Base-by-base conservation (phyloP, 2,329 filamentous ascomycete species). In the Alternaria ethzedia region DNA sequence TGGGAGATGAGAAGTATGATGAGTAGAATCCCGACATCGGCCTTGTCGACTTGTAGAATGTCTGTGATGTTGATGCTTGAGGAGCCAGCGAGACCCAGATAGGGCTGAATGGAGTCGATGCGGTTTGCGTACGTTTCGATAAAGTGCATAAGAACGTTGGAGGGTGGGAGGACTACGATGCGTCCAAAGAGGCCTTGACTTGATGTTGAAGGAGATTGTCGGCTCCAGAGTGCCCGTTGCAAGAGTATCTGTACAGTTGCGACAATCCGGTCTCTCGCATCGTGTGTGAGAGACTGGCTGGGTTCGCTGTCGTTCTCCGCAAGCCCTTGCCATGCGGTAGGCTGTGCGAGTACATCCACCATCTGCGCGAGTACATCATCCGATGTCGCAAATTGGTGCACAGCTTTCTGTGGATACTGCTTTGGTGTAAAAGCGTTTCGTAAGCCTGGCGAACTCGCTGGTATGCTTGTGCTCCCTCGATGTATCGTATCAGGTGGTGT, bases 51-150 rank as follows among this genome's bases (percentile, higher is more conserved):
- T n/a, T 57, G 47, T 9, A 62, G 17, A 8, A 62, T 58, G 2
- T 62, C 54, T 36, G 57, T 47, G 3, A 62, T 43, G 7, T 58
- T 62, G 47, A 56, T 23, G 13, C 49, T 36, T 3, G 59, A 15
- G 8, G 46, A 62, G 13, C 59, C 59, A n/a, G 59, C 46, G 17
- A 62, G 54, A n/a, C 59, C 54, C 20, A 62, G 54, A 25, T 58
- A 62, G 6, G 59, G 59, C 41, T 62, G 59, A 10, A 62, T 52
- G 4, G 41, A 58, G 15, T 62, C 59, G 25, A 62, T 58, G 21
- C 59, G 54, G 28, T 21, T 49, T 28, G 59, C 47, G 28, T 62
- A 62, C 3, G 45, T 28, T 3, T 62, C 41, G 17, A 62, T 23
- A 21, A 58, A 62, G 41, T 58, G 59, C 28, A 58, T 52, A 5